Evolutionary conservation across 2,329 filamentous ascomycete species (phyloP).

Genomic region (Cercospora sp.): DNA sequence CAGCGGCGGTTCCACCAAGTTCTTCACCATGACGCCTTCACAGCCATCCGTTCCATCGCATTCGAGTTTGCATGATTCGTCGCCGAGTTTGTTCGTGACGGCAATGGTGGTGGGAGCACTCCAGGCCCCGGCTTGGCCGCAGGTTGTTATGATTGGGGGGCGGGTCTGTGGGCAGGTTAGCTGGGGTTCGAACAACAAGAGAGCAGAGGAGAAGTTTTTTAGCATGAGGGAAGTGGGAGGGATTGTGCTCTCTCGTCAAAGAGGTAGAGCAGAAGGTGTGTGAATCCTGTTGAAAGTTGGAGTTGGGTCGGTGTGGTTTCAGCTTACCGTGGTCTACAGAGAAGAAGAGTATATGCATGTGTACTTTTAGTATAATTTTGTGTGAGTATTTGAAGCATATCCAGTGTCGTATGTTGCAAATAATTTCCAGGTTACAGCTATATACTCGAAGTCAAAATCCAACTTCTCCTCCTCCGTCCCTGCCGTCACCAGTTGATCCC

Average conservation of each 20-base stretch:
- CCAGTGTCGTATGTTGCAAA: background rate
- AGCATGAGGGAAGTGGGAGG: no score
- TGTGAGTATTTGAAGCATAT: background rate
- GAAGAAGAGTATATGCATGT: background rate
- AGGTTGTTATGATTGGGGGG: background rate
- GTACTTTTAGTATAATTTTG: background rate
- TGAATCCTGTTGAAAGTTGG: background rate
- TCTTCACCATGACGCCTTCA: background rate
- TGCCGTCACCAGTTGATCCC: background rate
- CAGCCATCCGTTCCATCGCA: background rate
- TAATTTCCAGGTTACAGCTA: background rate
- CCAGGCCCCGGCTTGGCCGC: background rate
- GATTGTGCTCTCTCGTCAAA: background rate
- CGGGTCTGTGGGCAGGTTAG: no score
- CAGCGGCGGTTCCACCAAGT: background rate
- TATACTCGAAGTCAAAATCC: background rate
- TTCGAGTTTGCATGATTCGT: background rate
- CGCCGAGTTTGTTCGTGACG: background rate
- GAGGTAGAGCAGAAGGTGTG: background rate
- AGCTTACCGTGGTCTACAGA: background rate
- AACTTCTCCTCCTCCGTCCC: background rate
- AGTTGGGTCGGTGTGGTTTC: background rate
- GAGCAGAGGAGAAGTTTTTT: no score
- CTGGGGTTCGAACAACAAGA: no score
- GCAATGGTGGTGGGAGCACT: background rate